Conservation (phyloP, 2,329 filamentous ascomycete species). For the Macroventuria anomochaeta region DNA sequence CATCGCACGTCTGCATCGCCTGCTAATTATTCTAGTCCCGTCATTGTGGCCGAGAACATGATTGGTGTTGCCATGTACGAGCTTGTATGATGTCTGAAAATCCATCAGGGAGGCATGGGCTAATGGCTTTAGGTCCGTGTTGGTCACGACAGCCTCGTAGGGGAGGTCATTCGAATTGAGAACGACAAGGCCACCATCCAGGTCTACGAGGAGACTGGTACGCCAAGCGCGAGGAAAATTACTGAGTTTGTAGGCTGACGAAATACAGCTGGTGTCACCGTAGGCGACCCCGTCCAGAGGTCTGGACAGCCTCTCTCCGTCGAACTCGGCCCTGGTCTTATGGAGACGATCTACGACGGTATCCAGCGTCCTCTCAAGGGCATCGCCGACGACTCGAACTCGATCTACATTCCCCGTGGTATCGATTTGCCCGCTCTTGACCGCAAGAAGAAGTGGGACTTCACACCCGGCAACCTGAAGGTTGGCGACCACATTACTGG, state of each 20-base stretch:
- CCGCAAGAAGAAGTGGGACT: constrained; percentile 94
- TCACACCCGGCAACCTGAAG: constrained; percentile 82
- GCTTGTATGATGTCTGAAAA: constrained; percentile 66
- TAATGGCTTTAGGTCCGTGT: constrained; percentile 74
- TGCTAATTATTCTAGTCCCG: constrained; percentile 65
- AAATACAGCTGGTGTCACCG: constrained; percentile 85
- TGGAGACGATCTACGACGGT: constrained; percentile 99
- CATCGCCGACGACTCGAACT: constrained; percentile 77
- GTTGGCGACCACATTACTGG: constrained; percentile 97
- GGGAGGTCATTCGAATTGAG: constrained; percentile 98
- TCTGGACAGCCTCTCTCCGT: constrained; percentile 97
- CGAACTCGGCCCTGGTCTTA: constrained; percentile 93
- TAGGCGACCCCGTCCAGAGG: constrained; percentile 88
- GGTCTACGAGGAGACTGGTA: constrained; percentile 99
- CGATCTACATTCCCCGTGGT: constrained; percentile 97
- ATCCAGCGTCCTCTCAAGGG: constrained; percentile 93
- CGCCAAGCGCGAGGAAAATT: constrained; percentile 28
- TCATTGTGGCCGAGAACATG: constrained; percentile 98
- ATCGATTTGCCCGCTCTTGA: constrained; percentile 87
- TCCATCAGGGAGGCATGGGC: background rate
- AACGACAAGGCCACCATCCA: constrained; percentile 96
- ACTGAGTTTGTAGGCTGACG: constrained; percentile 18
- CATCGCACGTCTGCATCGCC: constrained; percentile 18
- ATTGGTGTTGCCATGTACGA: constrained; percentile 99
- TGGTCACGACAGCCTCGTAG: constrained; percentile 87